Conservation (phyloP, 2,329 filamentous ascomycete species). For the Colletotrichum chlorophyti region DNA sequence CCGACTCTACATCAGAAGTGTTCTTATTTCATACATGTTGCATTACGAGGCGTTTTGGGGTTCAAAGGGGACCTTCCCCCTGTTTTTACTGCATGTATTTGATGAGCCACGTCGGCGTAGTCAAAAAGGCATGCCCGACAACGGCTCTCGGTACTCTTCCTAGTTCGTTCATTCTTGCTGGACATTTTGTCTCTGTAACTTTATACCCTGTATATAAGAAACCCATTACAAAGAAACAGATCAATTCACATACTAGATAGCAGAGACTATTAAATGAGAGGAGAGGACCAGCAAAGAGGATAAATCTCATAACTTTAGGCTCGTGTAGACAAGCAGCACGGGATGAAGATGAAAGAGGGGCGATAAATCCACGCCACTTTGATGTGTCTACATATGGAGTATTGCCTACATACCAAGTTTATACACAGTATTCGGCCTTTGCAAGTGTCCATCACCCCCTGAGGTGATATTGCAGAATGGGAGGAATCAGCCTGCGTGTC, state of each 20-base stretch:
- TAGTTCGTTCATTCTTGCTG: background rate
- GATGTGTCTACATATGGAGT: no score
- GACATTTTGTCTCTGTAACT: slow-evolving; percentile 15
- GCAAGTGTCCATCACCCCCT: background rate
- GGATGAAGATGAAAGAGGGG: background rate
- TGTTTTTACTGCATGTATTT: background rate
- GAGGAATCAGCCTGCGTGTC: slow-evolving; percentile 26
- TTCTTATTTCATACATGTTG: slow-evolving; percentile 7
- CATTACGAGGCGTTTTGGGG: slow-evolving; percentile 15
- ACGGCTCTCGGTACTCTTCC: background rate
- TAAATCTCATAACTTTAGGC: no score
- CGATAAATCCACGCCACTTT: slow-evolving; percentile 1
- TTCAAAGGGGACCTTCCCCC: background rate
- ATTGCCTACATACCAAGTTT: no score
- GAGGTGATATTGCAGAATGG: slow-evolving; percentile 15
- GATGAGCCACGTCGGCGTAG: background rate
- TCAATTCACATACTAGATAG: background rate
- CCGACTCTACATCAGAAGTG: background rate
- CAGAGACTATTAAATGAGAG: background rate
- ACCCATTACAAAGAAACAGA: slow-evolving; percentile 5
- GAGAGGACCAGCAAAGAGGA: no score
- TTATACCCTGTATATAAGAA: slow-evolving; percentile 28
- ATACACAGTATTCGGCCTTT: no score
- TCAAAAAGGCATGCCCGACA: background rate
- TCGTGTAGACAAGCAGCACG: no score